A percentile compares a stretch with the other conserved stretches of the same genome.
Evolutionary conservation across 441 rosid genomes (phyloP).

Genomic region (Bocquillonia castaneifolia): DNA sequence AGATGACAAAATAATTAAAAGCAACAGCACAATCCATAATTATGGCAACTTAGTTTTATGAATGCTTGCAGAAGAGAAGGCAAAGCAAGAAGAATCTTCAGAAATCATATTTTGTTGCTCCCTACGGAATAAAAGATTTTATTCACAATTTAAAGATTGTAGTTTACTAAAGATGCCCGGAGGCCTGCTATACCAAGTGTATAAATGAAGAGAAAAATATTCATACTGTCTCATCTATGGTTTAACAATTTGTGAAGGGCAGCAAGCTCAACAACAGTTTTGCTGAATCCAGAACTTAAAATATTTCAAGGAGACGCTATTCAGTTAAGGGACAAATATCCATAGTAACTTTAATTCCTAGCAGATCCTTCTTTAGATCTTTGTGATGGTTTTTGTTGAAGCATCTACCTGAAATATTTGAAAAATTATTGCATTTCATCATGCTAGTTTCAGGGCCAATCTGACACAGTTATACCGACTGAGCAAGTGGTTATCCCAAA

Average conservation of each 20-base stretch:
- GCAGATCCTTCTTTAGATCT: neutral
- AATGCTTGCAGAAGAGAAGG: neutral
- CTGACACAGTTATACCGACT: neutral
- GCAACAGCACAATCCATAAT: neutral
- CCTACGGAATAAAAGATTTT: neutral
- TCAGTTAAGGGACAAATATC: neutral
- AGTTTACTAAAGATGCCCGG: neutral
- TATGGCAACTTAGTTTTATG: neutral
- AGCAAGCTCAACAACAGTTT: neutral
- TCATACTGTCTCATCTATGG: neutral
- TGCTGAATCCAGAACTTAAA: neutral
- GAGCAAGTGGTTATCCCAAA: neutral
- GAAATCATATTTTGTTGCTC: neutral
- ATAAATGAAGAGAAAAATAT: neutral
- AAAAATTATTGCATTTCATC: neutral
- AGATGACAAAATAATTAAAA: neutral
- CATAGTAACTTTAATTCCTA: neutral
- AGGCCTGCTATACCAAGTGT: neutral
- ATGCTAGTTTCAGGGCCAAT: neutral
- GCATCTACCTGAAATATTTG: neutral
- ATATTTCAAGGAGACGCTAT: neutral
- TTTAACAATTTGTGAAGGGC: neutral
- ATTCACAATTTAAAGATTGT: neutral
- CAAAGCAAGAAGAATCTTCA: neutral
- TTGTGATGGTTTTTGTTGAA: neutral